These are phyloP conservation scores for Alternaria brassicae DNA, from an alignment of 2,329 filamentous ascomycete genomes.

Conservation along the genomic window DNA sequence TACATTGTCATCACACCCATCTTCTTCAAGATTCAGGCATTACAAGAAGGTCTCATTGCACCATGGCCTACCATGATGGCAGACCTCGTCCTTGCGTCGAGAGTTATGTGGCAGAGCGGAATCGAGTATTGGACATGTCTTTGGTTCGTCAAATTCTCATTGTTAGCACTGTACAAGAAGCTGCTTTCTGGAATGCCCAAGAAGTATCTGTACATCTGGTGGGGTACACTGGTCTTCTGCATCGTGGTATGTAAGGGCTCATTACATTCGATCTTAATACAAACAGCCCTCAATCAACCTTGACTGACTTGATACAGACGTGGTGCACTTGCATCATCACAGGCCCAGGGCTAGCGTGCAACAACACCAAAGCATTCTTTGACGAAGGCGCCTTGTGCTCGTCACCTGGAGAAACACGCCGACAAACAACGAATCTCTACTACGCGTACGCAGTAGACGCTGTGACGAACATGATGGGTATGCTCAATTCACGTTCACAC, in stretches of 20 bases:
- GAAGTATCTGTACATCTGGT: constrained; percentile 48
- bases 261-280: neutral
- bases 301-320: constrained; percentile 31
- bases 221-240: constrained; percentile 45
- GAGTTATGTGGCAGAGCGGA: constrained; percentile 51
- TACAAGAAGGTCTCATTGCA: constrained; percentile 27
- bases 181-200: constrained; percentile 43
- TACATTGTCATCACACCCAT: constrained; percentile 49
- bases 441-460: constrained; percentile 48
- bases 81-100: constrained; percentile 43
- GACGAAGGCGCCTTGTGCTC: constrained; percentile 31
- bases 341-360: constrained; percentile 45
- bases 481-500: neutral
- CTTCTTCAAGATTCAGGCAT: constrained; percentile 42
- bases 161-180: constrained; percentile 51
- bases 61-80: constrained; percentile 40
- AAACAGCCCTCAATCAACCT: neutral
- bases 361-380: constrained; percentile 41
- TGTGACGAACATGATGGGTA: constrained; percentile 48
- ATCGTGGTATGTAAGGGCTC: constrained; percentile 36
- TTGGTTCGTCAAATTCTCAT: constrained; percentile 52
- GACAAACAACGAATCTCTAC: constrained; percentile 46
- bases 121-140: constrained; percentile 51
- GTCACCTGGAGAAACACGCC: constrained; percentile 36
- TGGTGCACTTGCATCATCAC: constrained; percentile 49